Percentiles rank a stretch among this genome's conserved stretches.
Conservation (phyloP, 2,329 filamentous ascomycete genomes). For the Ceratocystis ficicola region DNA sequence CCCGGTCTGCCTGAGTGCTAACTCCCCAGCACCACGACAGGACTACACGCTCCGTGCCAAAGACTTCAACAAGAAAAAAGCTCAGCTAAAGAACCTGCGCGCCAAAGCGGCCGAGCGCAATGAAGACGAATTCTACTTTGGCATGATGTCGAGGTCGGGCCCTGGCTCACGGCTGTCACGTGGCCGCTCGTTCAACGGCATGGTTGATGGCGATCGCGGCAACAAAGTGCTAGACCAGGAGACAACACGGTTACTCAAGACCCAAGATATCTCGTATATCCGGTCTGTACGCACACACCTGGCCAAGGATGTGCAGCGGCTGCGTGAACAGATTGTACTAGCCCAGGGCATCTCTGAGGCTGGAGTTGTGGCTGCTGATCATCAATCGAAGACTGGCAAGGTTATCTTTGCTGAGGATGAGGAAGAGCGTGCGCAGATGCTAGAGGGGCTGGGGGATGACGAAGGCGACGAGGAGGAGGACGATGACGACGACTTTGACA, state of each 20-base stretch:
- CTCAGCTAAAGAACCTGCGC: slow-evolving; percentile 45
- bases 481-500: slow-evolving; percentile 24
- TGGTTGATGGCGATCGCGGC: slow-evolving; percentile 45
- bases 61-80: slow-evolving; percentile 55
- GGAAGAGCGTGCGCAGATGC: slow-evolving; percentile 26
- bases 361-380: slow-evolving; percentile 10
- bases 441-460: slow-evolving; percentile 28
- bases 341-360: slow-evolving; percentile 28
- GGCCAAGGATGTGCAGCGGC: slow-evolving; percentile 42
- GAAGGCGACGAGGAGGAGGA: slow-evolving; percentile 29
- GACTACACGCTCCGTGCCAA: slow-evolving; percentile 54
- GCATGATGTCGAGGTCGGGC: slow-evolving; percentile 52
- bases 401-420: slow-evolving; percentile 33
- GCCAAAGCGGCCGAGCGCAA: slow-evolving; percentile 54
- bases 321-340: slow-evolving; percentile 44
- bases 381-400: slow-evolving; percentile 26
- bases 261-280: slow-evolving; percentile 54
- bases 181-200: slow-evolving; percentile 44
- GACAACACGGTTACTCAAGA: slow-evolving; percentile 52
- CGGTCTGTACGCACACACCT: slow-evolving; percentile 50
- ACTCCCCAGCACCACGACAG: slow-evolving; percentile 27
- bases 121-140: slow-evolving; percentile 62
- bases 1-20: not conserved
- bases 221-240: slow-evolving; percentile 45
- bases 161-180: slow-evolving; percentile 39